Base-by-base conservation (phyloP, 108 stramenopile genomes). In the Mayamaea pseudoterrestris region DNA sequence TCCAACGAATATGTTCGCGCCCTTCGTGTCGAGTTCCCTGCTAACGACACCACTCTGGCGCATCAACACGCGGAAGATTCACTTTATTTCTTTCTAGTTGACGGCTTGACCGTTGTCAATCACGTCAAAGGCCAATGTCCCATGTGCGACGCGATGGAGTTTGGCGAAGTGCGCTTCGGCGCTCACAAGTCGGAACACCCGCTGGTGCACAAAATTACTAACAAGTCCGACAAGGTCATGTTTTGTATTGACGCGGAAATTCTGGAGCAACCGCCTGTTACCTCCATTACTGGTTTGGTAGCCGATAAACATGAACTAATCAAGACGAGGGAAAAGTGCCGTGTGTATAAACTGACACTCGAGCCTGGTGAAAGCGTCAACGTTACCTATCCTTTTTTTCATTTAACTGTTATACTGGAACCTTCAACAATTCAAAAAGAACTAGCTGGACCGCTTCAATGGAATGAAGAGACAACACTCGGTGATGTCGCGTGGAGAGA, bases 181-280 rank as follows among this genome's bases (percentile, higher is more conserved):
- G 30, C 39, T 9, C 66, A 63, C 35, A 64, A 54, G 42, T 48
- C 61, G 18, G 69, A 77, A 25, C 54, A 61, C 28, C 78, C 83
- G 8, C 47, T 74, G 28, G 70, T 75, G 12, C 83, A 84, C 49
- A 79, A 67, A 44, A 76, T 76, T 37, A 72, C 80, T 8, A 77
- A 74, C 31, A 52, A 21, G 37, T 57, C 58, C 24, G 44, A 58
- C 27, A 36, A 55, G 21, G 52, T 27, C 20, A 66, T 73, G 74
- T 51, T 78, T 5, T 83, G 80, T 48, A 72, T 83, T 28, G 75
- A 80, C 54, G 76, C 73, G 14, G 78, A 82, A 58, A 21, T 88
- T 4, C 39, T 76, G 24, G 60, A 59, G 31, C 31, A 53, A 27
- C 78, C 80, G 26, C 85, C 85, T 20, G 52, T 80, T 1, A 60